These are phyloP conservation scores for Mycena pura DNA, from an alignment of 768 basidiomycete species.

Conservation along the genomic window DNA sequence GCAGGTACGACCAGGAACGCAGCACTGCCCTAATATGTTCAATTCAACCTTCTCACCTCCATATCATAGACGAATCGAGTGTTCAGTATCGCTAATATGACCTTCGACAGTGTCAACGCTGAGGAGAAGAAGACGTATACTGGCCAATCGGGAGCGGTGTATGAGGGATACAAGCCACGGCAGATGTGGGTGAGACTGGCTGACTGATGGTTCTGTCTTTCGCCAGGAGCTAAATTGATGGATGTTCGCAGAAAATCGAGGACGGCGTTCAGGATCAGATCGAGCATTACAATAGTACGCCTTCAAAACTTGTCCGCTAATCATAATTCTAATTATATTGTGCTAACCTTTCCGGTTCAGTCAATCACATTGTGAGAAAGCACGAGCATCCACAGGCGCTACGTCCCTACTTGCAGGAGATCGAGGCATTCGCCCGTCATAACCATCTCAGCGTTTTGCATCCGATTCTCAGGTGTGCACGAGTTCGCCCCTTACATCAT, in stretches of 20 bases:
- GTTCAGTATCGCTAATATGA: constrained; percentile 54
- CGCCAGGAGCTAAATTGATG: no score
- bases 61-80: constrained; percentile 50
- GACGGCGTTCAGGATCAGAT: constrained; percentile 50
- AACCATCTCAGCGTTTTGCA: constrained; percentile 46
- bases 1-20: no score
- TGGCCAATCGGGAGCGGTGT: constrained; percentile 51
- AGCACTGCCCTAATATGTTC: no score
- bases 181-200: constrained; percentile 50
- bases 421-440: constrained; percentile 42
- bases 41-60: no score
- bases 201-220: background rate
- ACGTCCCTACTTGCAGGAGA: constrained; percentile 45
- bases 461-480: constrained; percentile 41
- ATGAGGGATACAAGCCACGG: constrained; percentile 60
- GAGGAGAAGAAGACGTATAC: constrained; percentile 52
- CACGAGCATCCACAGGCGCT: constrained; percentile 45
- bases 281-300: constrained; percentile 51
- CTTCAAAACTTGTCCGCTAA: no score
- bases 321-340: background rate
- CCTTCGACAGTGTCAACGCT: constrained; percentile 45
- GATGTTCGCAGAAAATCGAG: constrained; percentile 42
- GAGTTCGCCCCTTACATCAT: background rate
- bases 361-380: constrained; percentile 41
- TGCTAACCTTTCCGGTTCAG: constrained; percentile 25